Conservation (phyloP, 2,329 filamentous ascomycete genomes). For the Arthrinium phaeospermum region DNA sequence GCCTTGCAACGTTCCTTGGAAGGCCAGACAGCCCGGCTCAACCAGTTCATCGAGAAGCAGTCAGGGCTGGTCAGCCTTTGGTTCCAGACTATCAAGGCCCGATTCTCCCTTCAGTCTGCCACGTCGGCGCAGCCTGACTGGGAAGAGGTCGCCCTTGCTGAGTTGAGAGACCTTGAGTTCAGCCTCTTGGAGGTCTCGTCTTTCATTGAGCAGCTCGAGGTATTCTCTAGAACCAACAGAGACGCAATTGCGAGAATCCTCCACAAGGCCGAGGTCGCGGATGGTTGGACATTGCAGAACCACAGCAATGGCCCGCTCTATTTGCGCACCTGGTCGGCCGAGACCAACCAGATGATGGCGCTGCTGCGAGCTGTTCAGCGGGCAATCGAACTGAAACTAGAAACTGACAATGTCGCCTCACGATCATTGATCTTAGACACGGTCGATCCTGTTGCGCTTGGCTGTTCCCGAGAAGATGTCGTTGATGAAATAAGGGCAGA, state of each 20-base stretch:
- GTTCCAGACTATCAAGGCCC: conserved; percentile 10
- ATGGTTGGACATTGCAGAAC: neutral
- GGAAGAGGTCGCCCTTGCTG: conserved; percentile 5
- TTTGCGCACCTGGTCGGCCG: neutral
- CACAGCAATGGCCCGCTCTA: neutral
- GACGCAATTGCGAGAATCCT: conserved; percentile 22
- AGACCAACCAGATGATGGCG: neutral
- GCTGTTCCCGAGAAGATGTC: conserved; percentile 22
- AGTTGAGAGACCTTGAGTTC: conserved; percentile 21
- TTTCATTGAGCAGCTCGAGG: conserved; percentile 18
- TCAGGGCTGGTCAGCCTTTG: conserved; percentile 19
- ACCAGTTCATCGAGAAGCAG: conserved; percentile 20
- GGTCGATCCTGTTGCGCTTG: conserved; percentile 20
- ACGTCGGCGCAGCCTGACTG: neutral
- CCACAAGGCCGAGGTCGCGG: conserved; percentile 1
- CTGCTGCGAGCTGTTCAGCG: neutral
- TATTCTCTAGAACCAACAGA: conserved; percentile 20
- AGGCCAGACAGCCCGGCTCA: conserved; percentile 9
- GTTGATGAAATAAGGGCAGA: conserved; percentile 20
- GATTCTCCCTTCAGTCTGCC: conserved; percentile 18
- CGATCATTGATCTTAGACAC: conserved; percentile 20
- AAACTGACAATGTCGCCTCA: neutral
- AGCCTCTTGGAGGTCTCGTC: conserved; percentile 19
- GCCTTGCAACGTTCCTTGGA: conserved; percentile 16
- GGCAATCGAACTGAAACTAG: neutral